These are phyloP conservation scores for Backusella circina DNA, from an alignment of 192 early-diverging fungal species.

Conservation along the genomic window DNA sequence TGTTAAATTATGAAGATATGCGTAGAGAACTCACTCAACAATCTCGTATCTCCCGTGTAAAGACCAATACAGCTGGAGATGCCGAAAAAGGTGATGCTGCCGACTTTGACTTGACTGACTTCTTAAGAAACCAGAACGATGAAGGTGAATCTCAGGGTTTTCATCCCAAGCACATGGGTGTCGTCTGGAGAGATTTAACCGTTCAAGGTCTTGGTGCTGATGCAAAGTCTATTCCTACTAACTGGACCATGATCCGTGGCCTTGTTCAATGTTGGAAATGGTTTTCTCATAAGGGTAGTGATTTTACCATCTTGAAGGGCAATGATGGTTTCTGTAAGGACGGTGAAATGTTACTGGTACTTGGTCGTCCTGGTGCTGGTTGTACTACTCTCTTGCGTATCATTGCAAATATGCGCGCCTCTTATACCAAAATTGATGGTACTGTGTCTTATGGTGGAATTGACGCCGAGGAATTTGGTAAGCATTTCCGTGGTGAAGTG, in stretches of 20 bases:
- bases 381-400: constrained; percentile 62
- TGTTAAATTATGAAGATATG: constrained; percentile 21
- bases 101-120: constrained; percentile 41
- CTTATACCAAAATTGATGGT: constrained; percentile 50
- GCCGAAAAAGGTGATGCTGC: constrained; percentile 9
- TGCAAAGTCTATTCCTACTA: constrained; percentile 25
- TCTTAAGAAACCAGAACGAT: constrained; percentile 25
- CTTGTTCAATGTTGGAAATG: background rate
- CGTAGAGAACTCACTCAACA: constrained; percentile 23
- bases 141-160: constrained; percentile 32
- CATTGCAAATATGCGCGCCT: constrained; percentile 53
- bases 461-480: constrained; percentile 51
- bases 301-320: constrained; percentile 49
- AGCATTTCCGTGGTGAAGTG: constrained; percentile 68
- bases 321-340: constrained; percentile 67
- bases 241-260: background rate
- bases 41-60: constrained; percentile 23
- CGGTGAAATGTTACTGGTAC: constrained; percentile 69
- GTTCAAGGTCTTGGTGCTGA: constrained; percentile 33
- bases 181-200: constrained; percentile 26
- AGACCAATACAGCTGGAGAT: constrained; percentile 5
- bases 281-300: constrained; percentile 16
- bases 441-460: constrained; percentile 67
- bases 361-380: constrained; percentile 69
- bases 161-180: constrained; percentile 32